Conservation (phyloP, 805 yeast genomes). For the Candida railenensis region DNA sequence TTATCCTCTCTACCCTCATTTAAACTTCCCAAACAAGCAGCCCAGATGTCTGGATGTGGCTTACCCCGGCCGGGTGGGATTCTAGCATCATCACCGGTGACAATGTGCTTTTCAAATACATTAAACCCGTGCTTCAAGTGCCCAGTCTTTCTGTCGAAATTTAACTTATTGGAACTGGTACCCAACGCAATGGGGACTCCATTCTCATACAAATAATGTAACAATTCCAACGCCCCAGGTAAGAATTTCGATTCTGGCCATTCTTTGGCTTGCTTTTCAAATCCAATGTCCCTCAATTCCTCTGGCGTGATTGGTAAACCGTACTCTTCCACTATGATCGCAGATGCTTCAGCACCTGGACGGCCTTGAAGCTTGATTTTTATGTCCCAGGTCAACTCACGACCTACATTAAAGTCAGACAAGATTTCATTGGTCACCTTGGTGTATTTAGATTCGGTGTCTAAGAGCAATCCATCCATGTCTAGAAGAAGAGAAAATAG, state of each 20-base stretch:
- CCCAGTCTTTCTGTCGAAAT: slow-evolving; percentile 68
- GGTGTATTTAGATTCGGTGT: slow-evolving; percentile 92
- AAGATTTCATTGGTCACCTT: slow-evolving; percentile 68
- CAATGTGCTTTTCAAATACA: slow-evolving; percentile 60
- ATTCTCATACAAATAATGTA: slow-evolving; percentile 49
- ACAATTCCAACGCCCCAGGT: slow-evolving; percentile 81
- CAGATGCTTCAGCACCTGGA: slow-evolving; percentile 78
- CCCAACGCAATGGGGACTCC: slow-evolving; percentile 85
- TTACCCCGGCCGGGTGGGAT: slow-evolving; percentile 87
- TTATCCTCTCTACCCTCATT: slow-evolving; percentile 59
- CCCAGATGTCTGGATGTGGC: slow-evolving; percentile 94
- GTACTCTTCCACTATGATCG: slow-evolving; percentile 64
- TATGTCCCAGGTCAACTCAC: slow-evolving; percentile 82
- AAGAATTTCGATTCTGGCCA: slow-evolving; percentile 70
- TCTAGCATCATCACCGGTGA: slow-evolving; percentile 87
- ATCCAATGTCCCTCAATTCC: slow-evolving; percentile 54
- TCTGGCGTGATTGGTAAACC: slow-evolving; percentile 64
- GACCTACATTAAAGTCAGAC: slow-evolving; percentile 66
- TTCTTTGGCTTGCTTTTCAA: slow-evolving; percentile 49
- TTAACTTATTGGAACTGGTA: slow-evolving; percentile 69
- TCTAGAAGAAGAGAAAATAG: too few species aligned
- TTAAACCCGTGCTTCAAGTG: slow-evolving; percentile 66
- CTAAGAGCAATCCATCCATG: slow-evolving; percentile 93
- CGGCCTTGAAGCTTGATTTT: slow-evolving; percentile 86
- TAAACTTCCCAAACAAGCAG: slow-evolving; percentile 67